A percentile compares a stretch with the other conserved stretches of the same genome.
phyloP scores from a whole-genome alignment of 2,329 filamentous ascomycete genomes.

The Botryosphaeria dothidea region DNA sequence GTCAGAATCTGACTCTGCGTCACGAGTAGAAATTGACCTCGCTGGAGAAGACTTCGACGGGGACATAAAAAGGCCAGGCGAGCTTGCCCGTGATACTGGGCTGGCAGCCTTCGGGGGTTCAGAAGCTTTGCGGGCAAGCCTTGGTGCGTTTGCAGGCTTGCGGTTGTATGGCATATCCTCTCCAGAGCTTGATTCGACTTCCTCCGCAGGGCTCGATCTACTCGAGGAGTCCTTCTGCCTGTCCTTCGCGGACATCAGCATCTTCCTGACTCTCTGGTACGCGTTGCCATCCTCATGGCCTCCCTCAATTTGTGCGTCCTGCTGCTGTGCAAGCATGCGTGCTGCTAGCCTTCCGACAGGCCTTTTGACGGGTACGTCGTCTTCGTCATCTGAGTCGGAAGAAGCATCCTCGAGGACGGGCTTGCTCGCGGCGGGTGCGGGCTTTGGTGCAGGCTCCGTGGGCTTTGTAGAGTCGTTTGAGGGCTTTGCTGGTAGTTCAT shows the following conservation, averaged over 20 bases:
- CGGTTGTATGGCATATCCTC: constrained; percentile 10
- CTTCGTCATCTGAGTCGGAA: constrained; percentile 26
- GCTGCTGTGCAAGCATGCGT: constrained; percentile 50
- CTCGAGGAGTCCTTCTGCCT: constrained; percentile 22
- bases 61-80: constrained; percentile 60
- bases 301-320: constrained; percentile 22
- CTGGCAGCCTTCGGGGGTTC: neutral
- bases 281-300: constrained; percentile 36
- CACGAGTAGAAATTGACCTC: constrained; percentile 33
- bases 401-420: neutral
- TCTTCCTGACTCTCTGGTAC: constrained; percentile 45
- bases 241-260: constrained; percentile 40
- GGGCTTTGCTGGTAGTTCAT: constrained; percentile 1
- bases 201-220: constrained; percentile 3
- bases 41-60: constrained; percentile 39
- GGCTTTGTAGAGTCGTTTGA: neutral
- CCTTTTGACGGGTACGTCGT: constrained; percentile 32
- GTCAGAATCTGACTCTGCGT: constrained; percentile 40
- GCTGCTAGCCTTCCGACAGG: constrained; percentile 67
- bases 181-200: constrained; percentile 23
- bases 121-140: neutral
- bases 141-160: neutral
- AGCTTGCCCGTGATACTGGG: constrained; percentile 35
- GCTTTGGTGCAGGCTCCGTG: neutral
- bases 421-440: neutral